phyloP scores from a whole-genome alignment of 176 grass and related monocot genomes.

The Chloris gayana region DNA sequence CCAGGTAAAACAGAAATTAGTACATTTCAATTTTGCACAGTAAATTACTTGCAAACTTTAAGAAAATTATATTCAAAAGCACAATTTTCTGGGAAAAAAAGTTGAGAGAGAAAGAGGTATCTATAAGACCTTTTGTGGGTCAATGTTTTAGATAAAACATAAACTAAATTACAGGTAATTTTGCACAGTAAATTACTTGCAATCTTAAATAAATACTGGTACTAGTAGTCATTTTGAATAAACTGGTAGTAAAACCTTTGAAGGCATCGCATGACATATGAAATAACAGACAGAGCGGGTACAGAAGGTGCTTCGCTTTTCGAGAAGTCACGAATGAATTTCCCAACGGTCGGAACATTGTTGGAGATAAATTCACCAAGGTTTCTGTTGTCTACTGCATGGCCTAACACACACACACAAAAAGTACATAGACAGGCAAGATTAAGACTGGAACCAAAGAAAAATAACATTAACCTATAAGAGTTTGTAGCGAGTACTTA shows the following conservation, averaged over 20 bases:
- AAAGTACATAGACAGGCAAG: slow-evolving; percentile 16
- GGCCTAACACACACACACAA: slow-evolving; percentile 40
- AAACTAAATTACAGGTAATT: neutral
- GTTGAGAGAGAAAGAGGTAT: neutral
- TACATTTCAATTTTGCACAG: neutral
- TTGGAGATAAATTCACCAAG: slow-evolving; percentile 65
- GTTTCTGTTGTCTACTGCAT: slow-evolving; percentile 56
- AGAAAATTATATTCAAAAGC: neutral
- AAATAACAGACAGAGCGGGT: slow-evolving; percentile 70
- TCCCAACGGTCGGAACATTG: slow-evolving; percentile 69
- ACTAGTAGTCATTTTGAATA: neutral
- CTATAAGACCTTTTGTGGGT: neutral
- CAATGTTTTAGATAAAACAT: neutral
- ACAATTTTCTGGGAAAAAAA: neutral
- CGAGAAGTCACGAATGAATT: slow-evolving; percentile 56
- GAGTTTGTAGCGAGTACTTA: slow-evolving; percentile 43
- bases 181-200: neutral
- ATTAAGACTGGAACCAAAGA: slow-evolving; percentile 11
- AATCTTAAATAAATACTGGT: slow-evolving; percentile 11
- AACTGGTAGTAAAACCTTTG: slow-evolving; percentile 55
- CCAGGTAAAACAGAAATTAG: neutral
- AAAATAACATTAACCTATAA: slow-evolving; percentile 2
- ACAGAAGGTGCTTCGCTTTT: slow-evolving; percentile 47
- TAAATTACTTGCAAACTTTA: slow-evolving; percentile 20
- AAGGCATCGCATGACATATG: slow-evolving; percentile 69